These are phyloP conservation scores for Phytophthora cactorum DNA, from an alignment of 352 stramenopile genomes.

Conservation along the genomic window DNA sequence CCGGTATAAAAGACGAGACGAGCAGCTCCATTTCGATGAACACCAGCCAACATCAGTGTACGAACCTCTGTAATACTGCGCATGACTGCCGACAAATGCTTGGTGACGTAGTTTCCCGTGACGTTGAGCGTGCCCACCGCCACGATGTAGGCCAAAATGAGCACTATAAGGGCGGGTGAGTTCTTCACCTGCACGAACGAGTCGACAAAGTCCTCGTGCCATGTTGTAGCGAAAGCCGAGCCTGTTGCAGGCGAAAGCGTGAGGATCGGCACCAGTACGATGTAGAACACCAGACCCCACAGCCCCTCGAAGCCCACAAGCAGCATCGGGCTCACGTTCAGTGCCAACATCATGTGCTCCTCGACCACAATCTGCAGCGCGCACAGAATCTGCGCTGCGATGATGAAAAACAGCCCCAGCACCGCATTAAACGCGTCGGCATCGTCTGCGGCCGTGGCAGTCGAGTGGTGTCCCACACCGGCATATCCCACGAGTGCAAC, in stretches of 20 bases:
- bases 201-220: constrained; percentile 85
- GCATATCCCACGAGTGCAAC: constrained; percentile 78
- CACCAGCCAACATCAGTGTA: constrained; percentile 14
- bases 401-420: constrained; percentile 79
- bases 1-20: constrained; percentile 5
- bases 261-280: constrained; percentile 72
- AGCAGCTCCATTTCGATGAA: constrained; percentile 5
- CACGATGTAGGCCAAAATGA: constrained; percentile 72
- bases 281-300: constrained; percentile 87
- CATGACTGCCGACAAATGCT: constrained; percentile 86
- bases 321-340: constrained; percentile 88
- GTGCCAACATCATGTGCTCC: constrained; percentile 85
- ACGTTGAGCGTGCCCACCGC: constrained; percentile 84
- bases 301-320: constrained; percentile 88
- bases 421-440: constrained; percentile 52
- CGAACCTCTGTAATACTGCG: constrained; percentile 81
- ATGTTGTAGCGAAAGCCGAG: constrained; percentile 70
- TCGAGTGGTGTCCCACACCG: constrained; percentile 47
- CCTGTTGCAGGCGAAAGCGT: constrained; percentile 56
- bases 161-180: constrained; percentile 59
- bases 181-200: constrained; percentile 79
- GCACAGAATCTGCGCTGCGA: constrained; percentile 80
- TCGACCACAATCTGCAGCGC: constrained; percentile 91
- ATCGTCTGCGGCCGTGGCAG: constrained; percentile 18
- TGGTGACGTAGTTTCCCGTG: constrained; percentile 86